Conservation (phyloP, 257 asterid species). For the Plantago elongata region DNA sequence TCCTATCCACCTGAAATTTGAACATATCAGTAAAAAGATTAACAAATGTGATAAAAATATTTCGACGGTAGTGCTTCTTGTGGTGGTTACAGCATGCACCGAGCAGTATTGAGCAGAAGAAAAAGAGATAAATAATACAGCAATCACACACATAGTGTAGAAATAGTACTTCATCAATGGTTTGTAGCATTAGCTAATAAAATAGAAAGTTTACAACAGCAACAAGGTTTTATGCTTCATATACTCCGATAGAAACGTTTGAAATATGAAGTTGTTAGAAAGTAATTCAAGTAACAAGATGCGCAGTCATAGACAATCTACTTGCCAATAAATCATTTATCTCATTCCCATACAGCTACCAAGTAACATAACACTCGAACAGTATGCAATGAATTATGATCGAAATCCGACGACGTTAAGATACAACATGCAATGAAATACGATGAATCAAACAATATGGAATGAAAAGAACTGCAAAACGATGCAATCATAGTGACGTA, state of each 20-base stretch:
- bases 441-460: background rate
- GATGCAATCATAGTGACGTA: constrained; percentile 9
- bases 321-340: too few species aligned
- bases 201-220: too few species aligned
- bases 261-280: too few species aligned
- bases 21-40: constrained; percentile 12
- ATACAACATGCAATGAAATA: too few species aligned
- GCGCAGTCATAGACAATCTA: too few species aligned
- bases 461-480: constrained; percentile 1
- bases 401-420: constrained; percentile 14
- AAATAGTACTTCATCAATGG: too few species aligned
- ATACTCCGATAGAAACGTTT: too few species aligned
- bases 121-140: background rate
- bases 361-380: constrained; percentile 17
- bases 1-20: constrained; percentile 71
- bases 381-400: constrained; percentile 19
- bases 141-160: background rate
- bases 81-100: background rate
- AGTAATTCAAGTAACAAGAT: too few species aligned
- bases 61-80: constrained; percentile 8
- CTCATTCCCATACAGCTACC: background rate
- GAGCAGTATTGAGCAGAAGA: background rate
- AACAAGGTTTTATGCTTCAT: too few species aligned
- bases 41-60: background rate
- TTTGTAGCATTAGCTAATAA: too few species aligned